phyloP scores from a whole-genome alignment of 208 protist genomes.

The Phytomonas sp. region DNA sequence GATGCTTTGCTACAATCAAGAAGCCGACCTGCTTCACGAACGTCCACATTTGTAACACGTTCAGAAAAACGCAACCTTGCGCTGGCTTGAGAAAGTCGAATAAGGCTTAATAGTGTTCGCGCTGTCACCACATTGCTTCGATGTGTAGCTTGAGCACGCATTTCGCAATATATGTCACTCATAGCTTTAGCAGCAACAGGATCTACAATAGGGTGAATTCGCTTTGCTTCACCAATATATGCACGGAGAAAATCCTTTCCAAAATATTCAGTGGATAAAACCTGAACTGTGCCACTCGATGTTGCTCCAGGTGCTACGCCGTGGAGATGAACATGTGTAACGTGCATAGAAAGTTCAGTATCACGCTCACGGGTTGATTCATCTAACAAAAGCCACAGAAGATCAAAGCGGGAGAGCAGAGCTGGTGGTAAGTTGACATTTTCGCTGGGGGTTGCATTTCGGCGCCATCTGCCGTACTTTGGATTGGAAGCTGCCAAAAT shows the following conservation, averaged over 20 bases:
- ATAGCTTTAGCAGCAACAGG: conserved; percentile 60
- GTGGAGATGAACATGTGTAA: conserved; percentile 84
- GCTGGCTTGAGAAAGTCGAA: conserved; percentile 92
- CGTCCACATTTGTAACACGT: conserved; percentile 76
- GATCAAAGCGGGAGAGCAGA: conserved; percentile 97
- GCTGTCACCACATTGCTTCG: conserved; percentile 81
- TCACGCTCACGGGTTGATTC: conserved; percentile 86
- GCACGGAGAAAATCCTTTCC: conserved; percentile 73
- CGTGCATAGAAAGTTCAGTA: conserved; percentile 91
- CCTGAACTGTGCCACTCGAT: conserved; percentile 27
- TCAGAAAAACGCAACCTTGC: conserved; percentile 85
- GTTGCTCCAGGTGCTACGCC: conserved; percentile 61
- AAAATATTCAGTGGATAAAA: conserved; percentile 62
- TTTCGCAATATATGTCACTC: conserved; percentile 86
- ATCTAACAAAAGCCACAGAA: conserved; percentile 90
- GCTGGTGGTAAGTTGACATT: conserved; percentile 98
- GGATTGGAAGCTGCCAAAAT: conserved; percentile 99
- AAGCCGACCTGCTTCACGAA: conserved; percentile 84
- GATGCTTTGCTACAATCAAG: conserved; percentile 85
- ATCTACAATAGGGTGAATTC: conserved; percentile 76
- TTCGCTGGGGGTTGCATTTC: conserved; percentile 83
- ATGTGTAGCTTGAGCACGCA: conserved; percentile 71
- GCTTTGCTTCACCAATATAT: conserved; percentile 79
- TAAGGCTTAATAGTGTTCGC: conserved; percentile 84
- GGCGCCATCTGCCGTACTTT: conserved; percentile 94